A percentile compares a stretch with the other conserved stretches of the same genome.
Evolutionary conservation across 768 basidiomycete species (phyloP).

Genomic region (Candolleomyces eurysporus): DNA sequence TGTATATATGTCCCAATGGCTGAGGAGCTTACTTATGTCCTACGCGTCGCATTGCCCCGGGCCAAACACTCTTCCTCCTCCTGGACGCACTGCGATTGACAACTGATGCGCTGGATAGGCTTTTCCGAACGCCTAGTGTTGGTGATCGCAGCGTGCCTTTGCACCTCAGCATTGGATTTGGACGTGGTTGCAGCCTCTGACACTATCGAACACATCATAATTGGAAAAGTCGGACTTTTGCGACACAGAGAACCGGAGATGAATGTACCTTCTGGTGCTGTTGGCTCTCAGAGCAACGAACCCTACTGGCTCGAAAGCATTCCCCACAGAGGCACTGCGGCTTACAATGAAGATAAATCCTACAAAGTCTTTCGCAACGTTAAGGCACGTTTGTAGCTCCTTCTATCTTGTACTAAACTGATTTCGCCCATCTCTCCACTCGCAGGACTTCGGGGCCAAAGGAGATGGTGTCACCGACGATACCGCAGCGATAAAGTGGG

Average conservation of each 20-base stretch:
- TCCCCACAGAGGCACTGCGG: conserved; percentile 65
- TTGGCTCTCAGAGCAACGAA: conserved; percentile 24
- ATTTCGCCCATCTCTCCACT: too few species aligned
- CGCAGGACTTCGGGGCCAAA: conserved; percentile 41
- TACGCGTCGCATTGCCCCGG: too few species aligned
- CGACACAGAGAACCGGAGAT: neutral
- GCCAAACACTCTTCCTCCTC: too few species aligned
- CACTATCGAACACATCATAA: neutral
- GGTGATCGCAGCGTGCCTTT: too few species aligned
- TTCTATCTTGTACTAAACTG: too few species aligned
- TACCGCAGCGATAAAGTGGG: conserved; percentile 70
- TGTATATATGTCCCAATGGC: too few species aligned
- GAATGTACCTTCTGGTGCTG: neutral
- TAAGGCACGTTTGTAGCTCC: conserved; percentile 31
- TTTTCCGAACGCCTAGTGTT: too few species aligned
- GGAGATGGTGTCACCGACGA: conserved; percentile 72
- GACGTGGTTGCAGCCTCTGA: neutral
- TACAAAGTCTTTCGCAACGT: conserved; percentile 80
- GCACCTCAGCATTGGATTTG: too few species aligned
- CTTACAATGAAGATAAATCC: conserved; percentile 55
- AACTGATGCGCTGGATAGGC: too few species aligned
- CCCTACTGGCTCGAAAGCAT: conserved; percentile 73
- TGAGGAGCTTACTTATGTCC: too few species aligned
- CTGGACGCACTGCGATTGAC: too few species aligned
- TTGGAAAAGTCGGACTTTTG: too few species aligned